Evolutionary conservation across 441 rosid genomes (phyloP).

Genomic region (Heliophila coronopifolia): DNA sequence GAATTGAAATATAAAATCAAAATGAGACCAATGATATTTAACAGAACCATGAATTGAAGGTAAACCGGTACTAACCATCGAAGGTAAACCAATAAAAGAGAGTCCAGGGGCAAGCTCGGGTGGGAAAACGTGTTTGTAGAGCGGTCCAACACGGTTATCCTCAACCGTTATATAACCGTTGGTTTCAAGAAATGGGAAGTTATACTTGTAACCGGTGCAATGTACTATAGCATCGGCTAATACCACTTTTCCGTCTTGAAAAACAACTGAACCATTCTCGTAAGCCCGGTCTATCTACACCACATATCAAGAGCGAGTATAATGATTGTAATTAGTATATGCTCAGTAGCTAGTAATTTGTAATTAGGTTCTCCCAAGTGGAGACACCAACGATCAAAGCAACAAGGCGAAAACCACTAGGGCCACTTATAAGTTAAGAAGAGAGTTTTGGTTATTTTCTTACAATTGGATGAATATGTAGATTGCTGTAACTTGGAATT

Average conservation of each 20-base stretch:
- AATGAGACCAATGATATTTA: no score
- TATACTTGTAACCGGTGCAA: conserved; percentile 77
- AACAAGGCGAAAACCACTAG: no score
- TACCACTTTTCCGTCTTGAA: conserved; percentile 47
- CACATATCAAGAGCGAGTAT: no score
- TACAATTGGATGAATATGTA: conserved; percentile 78
- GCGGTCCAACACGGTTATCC: conserved; percentile 65
- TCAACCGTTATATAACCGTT: conserved; percentile 56
- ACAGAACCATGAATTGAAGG: no score
- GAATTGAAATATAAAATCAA: background rate
- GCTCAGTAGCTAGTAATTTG: no score
- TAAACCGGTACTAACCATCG: no score
- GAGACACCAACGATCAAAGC: no score
- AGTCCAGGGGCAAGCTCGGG: conserved; percentile 61
- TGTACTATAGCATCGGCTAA: conserved; percentile 59
- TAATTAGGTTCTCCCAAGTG: no score
- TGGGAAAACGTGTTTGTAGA: conserved; percentile 75
- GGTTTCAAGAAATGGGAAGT: conserved; percentile 72
- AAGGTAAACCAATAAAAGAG: conserved; percentile 73
- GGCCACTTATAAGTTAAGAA: no score
- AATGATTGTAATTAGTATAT: no score
- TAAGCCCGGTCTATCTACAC: conserved; percentile 31
- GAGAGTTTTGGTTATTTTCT: no score
- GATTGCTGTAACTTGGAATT: conserved; percentile 35
- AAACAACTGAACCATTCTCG: conserved; percentile 56